phyloP scores from a whole-genome alignment of 2,329 filamentous ascomycete species.

The Thelonectria rubi region DNA sequence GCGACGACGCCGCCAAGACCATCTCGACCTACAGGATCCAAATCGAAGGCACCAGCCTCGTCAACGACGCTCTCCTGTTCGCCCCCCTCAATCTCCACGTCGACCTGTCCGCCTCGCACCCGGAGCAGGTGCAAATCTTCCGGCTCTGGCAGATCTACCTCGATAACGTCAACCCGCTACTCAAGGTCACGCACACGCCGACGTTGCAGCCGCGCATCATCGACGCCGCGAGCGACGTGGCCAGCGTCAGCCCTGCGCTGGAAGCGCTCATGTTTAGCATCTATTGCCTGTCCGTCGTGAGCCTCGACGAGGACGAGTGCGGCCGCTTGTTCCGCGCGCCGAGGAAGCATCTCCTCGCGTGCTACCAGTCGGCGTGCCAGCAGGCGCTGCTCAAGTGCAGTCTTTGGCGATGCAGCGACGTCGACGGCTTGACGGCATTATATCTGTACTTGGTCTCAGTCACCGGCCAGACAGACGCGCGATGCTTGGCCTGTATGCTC shows the following conservation, averaged over 20 bases:
- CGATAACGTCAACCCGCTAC: conserved; percentile 65
- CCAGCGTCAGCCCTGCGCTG: conserved; percentile 49
- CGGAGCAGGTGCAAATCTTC: conserved; percentile 55
- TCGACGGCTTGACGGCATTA: conserved; percentile 64
- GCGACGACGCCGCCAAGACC: conserved; percentile 25
- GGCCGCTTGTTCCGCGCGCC: conserved; percentile 50
- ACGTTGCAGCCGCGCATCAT: conserved; percentile 62
- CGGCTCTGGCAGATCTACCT: conserved; percentile 66
- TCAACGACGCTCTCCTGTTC: conserved; percentile 61
- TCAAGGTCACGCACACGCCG: conserved; percentile 66
- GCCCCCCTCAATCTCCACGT: conserved; percentile 52
- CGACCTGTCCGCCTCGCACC: conserved; percentile 61
- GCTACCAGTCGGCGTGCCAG: conserved; percentile 59
- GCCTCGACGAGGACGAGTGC: conserved; percentile 56
- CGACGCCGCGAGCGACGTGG: conserved; percentile 56
- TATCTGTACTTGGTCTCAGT: conserved; percentile 65
- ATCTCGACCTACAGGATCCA: conserved; percentile 46
- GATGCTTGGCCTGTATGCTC: conserved; percentile 61
- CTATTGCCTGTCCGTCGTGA: conserved; percentile 55
- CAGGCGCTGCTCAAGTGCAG: conserved; percentile 62
- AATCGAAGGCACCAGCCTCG: conserved; percentile 50
- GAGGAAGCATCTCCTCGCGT: conserved; percentile 52
- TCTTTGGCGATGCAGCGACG: conserved; percentile 59
- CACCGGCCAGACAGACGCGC: conserved; percentile 53
- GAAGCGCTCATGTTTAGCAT: conserved; percentile 67